A percentile compares a stretch with the other conserved stretches of the same genome.
Conservation (phyloP, 2,329 filamentous ascomycete species). For the Nemania serpens region DNA sequence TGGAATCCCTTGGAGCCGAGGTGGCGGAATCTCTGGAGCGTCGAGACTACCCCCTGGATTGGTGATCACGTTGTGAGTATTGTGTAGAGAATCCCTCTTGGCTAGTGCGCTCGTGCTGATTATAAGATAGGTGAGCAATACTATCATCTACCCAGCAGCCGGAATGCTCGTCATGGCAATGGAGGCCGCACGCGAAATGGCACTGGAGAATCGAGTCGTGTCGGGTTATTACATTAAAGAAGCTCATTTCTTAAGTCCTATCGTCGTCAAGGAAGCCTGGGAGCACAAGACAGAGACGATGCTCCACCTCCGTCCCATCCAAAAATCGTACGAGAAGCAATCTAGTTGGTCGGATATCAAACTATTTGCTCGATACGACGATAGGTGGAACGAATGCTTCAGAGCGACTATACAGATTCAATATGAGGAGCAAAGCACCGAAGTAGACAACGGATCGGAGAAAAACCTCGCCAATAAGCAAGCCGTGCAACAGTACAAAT, state of each 20-base stretch:
- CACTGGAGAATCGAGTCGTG: slow-evolving; percentile 23
- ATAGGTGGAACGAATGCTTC: slow-evolving; percentile 42
- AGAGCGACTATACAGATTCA: slow-evolving; percentile 39
- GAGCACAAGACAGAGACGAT: slow-evolving; percentile 41
- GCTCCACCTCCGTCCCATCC: slow-evolving; percentile 37
- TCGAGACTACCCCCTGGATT: slow-evolving; percentile 51
- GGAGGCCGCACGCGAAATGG: slow-evolving; percentile 43
- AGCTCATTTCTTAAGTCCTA: slow-evolving; percentile 40
- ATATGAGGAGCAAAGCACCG: slow-evolving; percentile 30
- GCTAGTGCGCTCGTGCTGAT: neutral
- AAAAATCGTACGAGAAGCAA: slow-evolving; percentile 33
- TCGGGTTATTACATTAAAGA: slow-evolving; percentile 40
- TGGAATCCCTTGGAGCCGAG: slow-evolving; percentile 39
- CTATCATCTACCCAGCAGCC: slow-evolving; percentile 44
- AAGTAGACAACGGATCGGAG: slow-evolving; percentile 30
- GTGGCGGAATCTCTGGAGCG: slow-evolving; percentile 52
- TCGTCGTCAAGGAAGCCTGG: slow-evolving; percentile 39
- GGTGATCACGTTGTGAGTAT: slow-evolving; percentile 49
- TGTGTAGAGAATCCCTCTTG: neutral
- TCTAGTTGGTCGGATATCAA: slow-evolving; percentile 38
- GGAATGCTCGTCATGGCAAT: slow-evolving; percentile 47
- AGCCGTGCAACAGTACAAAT: slow-evolving; percentile 21
- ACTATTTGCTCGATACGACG: slow-evolving; percentile 36
- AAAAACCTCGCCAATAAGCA: slow-evolving; percentile 18
- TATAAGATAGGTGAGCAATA: slow-evolving; percentile 33